Conservation (phyloP, 805 yeast species). For the Starmerella geochares region DNA sequence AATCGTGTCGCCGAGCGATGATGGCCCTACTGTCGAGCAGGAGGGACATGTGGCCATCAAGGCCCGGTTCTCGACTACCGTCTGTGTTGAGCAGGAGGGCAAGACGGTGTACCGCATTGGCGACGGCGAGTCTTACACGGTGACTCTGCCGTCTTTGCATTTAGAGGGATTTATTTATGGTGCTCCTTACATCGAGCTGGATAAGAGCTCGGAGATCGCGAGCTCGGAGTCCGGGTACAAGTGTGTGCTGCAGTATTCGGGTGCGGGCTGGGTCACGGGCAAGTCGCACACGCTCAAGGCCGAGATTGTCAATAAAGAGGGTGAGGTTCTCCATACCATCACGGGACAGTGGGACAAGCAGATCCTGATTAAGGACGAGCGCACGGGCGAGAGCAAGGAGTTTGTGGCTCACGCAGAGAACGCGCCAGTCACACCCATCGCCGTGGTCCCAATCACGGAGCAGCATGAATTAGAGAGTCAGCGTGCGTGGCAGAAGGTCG, state of each 20-base stretch:
- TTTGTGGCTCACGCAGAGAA: slow-evolving; percentile 31
- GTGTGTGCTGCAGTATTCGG: slow-evolving; percentile 67
- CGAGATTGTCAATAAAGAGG: slow-evolving; percentile 43
- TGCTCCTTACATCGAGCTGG: slow-evolving; percentile 89
- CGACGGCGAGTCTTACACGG: slow-evolving; percentile 55
- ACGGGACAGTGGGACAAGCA: slow-evolving; percentile 79
- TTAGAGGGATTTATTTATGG: slow-evolving; percentile 88
- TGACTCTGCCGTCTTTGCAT: slow-evolving; percentile 90
- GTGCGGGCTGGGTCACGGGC: slow-evolving; percentile 92
- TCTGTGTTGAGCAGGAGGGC: slow-evolving; percentile 84
- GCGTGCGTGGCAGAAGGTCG: slow-evolving; percentile 82
- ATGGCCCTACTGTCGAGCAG: slow-evolving; percentile 50
- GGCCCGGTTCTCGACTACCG: slow-evolving; percentile 69
- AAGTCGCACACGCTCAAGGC: slow-evolving; percentile 90
- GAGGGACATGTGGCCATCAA: slow-evolving; percentile 87
- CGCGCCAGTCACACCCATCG: slow-evolving; percentile 41
- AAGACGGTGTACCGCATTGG: slow-evolving; percentile 60
- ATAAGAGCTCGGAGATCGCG: slow-evolving; percentile 77
- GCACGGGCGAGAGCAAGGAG: slow-evolving; percentile 31
- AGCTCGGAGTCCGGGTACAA: slow-evolving; percentile 60
- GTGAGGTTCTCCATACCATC: slow-evolving; percentile 63
- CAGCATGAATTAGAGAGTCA: slow-evolving; percentile 78
- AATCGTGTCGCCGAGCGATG: slow-evolving; percentile 41
- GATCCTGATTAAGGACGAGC: slow-evolving; percentile 44
- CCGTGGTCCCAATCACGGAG: slow-evolving; percentile 69